These are phyloP conservation scores for Crotalaria pallida DNA, from an alignment of 306 rosid species.

Conservation along the genomic window DNA sequence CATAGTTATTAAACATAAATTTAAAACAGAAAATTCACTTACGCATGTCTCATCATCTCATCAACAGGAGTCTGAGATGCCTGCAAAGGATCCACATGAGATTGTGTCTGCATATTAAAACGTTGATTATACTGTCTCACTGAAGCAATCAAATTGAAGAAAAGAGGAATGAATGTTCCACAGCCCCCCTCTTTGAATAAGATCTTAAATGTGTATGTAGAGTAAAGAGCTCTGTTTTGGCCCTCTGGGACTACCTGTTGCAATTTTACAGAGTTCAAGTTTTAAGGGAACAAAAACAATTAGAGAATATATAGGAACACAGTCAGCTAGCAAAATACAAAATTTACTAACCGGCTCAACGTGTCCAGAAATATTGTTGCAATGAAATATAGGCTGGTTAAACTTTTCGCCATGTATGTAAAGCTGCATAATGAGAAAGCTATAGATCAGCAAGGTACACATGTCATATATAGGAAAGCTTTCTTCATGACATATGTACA, in stretches of 20 bases:
- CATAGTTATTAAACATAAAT: neutral
- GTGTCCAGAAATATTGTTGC: slow-evolving; percentile 90
- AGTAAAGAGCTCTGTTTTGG: slow-evolving; percentile 71
- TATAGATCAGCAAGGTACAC: neutral
- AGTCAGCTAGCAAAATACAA: neutral
- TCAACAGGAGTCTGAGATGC: slow-evolving; percentile 97
- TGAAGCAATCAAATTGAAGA: slow-evolving; percentile 81
- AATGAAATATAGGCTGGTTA: slow-evolving; percentile 91
- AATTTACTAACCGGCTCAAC: slow-evolving; percentile 84
- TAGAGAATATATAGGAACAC: neutral
- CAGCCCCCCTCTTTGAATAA: slow-evolving; percentile 98
- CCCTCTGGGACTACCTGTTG: slow-evolving; percentile 79
- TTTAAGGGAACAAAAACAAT: neutral
- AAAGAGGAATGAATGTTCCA: slow-evolving; percentile 92
- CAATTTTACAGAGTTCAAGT: neutral
- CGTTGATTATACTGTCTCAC: slow-evolving; percentile 77
- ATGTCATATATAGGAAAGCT: neutral
- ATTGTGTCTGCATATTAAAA: slow-evolving; percentile 26
- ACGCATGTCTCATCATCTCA: slow-evolving; percentile 99
- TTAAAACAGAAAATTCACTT: slow-evolving; percentile 26
- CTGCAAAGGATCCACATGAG: slow-evolving; percentile 72
- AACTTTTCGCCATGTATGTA: slow-evolving; percentile 73
- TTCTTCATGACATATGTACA: too few relatives aligned
- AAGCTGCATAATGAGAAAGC: slow-evolving; percentile 52
- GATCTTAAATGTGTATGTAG: slow-evolving; percentile 81